Percentiles rank a stretch among this genome's conserved stretches.
These are phyloP conservation scores for Cyclotella baltica DNA, from an alignment of 108 stramenopile species.

Conservation along the genomic window DNA sequence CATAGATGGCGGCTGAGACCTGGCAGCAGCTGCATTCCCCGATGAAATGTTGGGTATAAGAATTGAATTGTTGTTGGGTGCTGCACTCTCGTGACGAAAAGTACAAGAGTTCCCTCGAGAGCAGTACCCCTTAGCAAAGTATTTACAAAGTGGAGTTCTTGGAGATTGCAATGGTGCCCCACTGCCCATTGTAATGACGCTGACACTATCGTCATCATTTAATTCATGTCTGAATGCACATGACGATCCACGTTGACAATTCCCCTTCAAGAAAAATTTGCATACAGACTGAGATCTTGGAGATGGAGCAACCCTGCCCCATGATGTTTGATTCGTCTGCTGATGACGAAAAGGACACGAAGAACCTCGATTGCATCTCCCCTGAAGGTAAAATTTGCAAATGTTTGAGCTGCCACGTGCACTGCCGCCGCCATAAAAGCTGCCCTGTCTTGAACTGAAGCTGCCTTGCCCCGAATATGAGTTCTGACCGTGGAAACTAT, in stretches of 20 bases:
- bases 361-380: constrained; percentile 16
- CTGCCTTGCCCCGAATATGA: not conserved
- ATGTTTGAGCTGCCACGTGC: constrained; percentile 4
- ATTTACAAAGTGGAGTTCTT: constrained; percentile 16
- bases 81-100: constrained; percentile 16
- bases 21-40: not conserved
- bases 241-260: constrained; percentile 18
- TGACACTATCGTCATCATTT: constrained; percentile 13
- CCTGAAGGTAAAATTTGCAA: constrained; percentile 24
- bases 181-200: not conserved
- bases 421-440: not conserved
- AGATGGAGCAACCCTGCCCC: no score
- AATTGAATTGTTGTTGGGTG: not conserved
- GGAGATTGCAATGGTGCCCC: not conserved
- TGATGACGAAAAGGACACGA: constrained; percentile 27
- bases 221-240: constrained; percentile 22
- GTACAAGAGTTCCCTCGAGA: constrained; percentile 13
- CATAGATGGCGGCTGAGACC: constrained; percentile 8
- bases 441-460: not conserved
- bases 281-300: constrained; percentile 4
- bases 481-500: not conserved
- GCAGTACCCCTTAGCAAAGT: constrained; percentile 22
- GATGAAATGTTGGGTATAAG: not conserved
- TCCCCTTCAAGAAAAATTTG: constrained; percentile 19
- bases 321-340: not conserved